Percentiles rank a stretch among this genome's conserved stretches.
phyloP scores from a whole-genome alignment of 495 filamentous ascomycete species.

The Penicillium bialowiezense region DNA sequence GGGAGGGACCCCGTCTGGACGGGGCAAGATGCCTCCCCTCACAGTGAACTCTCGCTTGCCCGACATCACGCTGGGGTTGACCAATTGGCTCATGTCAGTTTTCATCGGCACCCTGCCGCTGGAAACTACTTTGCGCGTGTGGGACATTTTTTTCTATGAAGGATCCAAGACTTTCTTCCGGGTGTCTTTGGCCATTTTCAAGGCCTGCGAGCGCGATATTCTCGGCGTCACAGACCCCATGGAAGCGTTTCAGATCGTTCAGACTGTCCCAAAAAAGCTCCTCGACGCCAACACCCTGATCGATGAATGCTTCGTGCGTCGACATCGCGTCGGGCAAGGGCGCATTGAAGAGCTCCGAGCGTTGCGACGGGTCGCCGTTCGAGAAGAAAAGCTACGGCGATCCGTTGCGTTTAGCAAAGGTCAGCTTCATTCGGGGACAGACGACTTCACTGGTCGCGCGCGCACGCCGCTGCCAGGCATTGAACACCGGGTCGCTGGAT shows the following conservation, averaged over 20 bases:
- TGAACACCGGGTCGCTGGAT: conserved; percentile 37
- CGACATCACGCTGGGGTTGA: conserved; percentile 87
- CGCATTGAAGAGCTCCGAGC: conserved; percentile 46
- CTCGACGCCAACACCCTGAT: conserved; percentile 78
- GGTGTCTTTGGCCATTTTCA: conserved; percentile 88
- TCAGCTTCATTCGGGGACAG: conserved; percentile 35
- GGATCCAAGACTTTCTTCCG: conserved; percentile 94
- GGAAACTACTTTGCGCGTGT: conserved; percentile 86
- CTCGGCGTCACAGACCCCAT: conserved; percentile 78
- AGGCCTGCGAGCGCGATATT: conserved; percentile 81
- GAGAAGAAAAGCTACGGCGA: conserved; percentile 43
- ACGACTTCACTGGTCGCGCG: conserved; percentile 33
- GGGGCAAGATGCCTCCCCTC: conserved; percentile 35
- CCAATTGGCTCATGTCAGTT: conserved; percentile 98
- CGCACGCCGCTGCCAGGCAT: conserved; percentile 33
- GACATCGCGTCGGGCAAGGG: conserved; percentile 78
- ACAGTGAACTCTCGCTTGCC: conserved; percentile 65
- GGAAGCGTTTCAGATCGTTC: conserved; percentile 95
- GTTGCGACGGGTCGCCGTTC: conserved; percentile 38
- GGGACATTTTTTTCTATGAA: conserved; percentile 96
- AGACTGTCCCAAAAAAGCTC: conserved; percentile 78
- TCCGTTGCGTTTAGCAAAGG: conserved; percentile 41
- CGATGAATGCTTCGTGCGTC: conserved; percentile 73
- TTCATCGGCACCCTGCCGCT: conserved; percentile 92
- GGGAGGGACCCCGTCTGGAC: conserved; percentile 51